A percentile compares a stretch with the other conserved stretches of the same genome.
Conservation (phyloP, 2,329 filamentous ascomycete species). For the Alternaria sp. region DNA sequence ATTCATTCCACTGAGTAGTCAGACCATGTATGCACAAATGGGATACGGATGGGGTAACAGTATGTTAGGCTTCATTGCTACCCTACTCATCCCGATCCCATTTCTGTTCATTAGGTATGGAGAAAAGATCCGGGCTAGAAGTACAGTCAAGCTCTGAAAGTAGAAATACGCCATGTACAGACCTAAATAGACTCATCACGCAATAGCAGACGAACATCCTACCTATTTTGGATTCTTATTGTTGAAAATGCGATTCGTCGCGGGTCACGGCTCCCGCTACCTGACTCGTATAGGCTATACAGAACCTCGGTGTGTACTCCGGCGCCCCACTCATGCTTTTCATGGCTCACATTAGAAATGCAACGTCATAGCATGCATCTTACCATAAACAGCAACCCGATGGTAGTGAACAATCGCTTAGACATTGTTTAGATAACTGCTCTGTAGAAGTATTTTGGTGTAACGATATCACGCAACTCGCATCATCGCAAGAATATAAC, state of each 20-base stretch:
- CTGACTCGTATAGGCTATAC: slow-evolving; percentile 19
- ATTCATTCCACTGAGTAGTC: slow-evolving; percentile 51
- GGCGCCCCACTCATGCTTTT: background rate
- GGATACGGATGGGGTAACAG: slow-evolving; percentile 54
- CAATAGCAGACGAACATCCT: background rate
- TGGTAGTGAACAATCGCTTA: background rate
- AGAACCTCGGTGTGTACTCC: slow-evolving; percentile 13
- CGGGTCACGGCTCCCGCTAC: background rate
- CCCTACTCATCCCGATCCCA: slow-evolving; percentile 45
- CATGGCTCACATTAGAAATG: background rate
- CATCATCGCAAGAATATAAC: background rate
- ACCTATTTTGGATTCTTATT: background rate
- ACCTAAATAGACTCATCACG: background rate
- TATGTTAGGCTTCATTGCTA: slow-evolving; percentile 47
- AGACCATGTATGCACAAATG: slow-evolving; percentile 51
- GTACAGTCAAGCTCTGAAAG: slow-evolving; percentile 39
- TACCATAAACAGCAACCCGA: background rate
- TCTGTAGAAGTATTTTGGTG: background rate
- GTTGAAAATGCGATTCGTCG: background rate
- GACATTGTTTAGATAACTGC: background rate
- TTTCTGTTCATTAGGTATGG: slow-evolving; percentile 50
- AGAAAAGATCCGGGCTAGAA: slow-evolving; percentile 39
- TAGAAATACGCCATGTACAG: background rate
- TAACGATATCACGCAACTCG: background rate
- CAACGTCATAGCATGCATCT: slow-evolving; percentile 5